Percentiles rank a stretch among this genome's conserved stretches.
Conservation (phyloP, 495 filamentous ascomycete species). For the Filosporella fistucella region DNA sequence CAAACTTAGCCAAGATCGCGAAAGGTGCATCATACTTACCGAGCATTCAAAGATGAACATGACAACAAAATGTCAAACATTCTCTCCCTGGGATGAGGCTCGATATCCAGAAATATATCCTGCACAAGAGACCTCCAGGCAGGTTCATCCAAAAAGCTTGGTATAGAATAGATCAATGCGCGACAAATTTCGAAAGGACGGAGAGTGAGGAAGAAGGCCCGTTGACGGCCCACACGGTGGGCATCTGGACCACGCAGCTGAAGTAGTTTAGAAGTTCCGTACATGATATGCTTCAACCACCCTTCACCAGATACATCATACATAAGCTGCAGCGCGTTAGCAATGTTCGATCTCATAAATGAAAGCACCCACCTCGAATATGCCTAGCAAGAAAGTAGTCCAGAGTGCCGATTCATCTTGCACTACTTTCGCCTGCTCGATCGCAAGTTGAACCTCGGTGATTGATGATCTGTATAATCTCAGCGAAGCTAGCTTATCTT, state of each 20-base stretch:
- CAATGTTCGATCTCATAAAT: too few species aligned
- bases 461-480: slow-evolving; percentile 7
- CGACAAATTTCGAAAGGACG: slow-evolving; percentile 18
- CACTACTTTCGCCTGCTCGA: neutral
- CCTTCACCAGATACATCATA: slow-evolving; percentile 20
- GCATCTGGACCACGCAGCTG: slow-evolving; percentile 11
- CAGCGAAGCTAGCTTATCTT: slow-evolving; percentile 1
- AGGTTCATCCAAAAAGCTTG: slow-evolving; percentile 11
- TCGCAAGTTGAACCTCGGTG: neutral
- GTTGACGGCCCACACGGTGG: neutral
- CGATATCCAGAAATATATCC: neutral
- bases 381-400: slow-evolving; percentile 19
- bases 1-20: too few species aligned
- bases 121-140: slow-evolving; percentile 10
- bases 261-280: slow-evolving; percentile 18
- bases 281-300: slow-evolving; percentile 20
- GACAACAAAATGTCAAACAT: slow-evolving; percentile 18
- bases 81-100: slow-evolving; percentile 15
- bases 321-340: slow-evolving; percentile 10
- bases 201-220: slow-evolving; percentile 19
- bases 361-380: slow-evolving; percentile 13
- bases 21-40: too few species aligned
- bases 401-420: slow-evolving; percentile 11
- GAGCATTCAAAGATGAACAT: slow-evolving; percentile 10
- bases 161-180: slow-evolving; percentile 10